phyloP scores from a whole-genome alignment of 192 early-diverging fungal genomes.

The Rhizoclosmatium globosum region DNA sequence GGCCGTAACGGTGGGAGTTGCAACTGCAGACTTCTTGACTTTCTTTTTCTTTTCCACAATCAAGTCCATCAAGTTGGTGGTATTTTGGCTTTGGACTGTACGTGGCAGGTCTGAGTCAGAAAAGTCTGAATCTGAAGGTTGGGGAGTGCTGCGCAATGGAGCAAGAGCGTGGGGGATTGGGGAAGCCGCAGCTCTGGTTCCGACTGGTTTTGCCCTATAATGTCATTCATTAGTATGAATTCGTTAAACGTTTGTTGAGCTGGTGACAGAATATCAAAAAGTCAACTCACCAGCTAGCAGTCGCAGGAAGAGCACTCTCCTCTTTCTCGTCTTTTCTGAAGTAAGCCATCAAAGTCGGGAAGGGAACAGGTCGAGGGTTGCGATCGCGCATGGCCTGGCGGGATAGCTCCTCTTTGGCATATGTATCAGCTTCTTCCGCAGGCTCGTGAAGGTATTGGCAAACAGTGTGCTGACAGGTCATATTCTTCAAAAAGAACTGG shows the following conservation, averaged over 20 bases:
- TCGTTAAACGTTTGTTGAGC: background rate
- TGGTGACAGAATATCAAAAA: background rate
- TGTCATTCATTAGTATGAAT: background rate
- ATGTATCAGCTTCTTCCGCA: constrained; percentile 85
- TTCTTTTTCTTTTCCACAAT: constrained; percentile 30
- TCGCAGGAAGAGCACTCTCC: constrained; percentile 55
- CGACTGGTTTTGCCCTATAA: constrained; percentile 58
- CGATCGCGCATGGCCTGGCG: constrained; percentile 54
- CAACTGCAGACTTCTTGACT: background rate
- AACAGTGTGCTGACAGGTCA: constrained; percentile 89
- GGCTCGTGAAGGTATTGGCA: constrained; percentile 93
- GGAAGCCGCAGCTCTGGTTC: constrained; percentile 14
- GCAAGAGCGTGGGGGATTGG: constrained; percentile 1
- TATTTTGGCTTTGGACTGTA: background rate
- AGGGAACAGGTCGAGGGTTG: constrained; percentile 50
- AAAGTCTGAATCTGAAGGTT: constrained; percentile 34
- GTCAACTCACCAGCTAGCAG: constrained; percentile 54
- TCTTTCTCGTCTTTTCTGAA: constrained; percentile 51
- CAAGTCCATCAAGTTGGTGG: constrained; percentile 10
- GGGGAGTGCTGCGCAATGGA: constrained; percentile 17
- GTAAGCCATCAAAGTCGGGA: constrained; percentile 38
- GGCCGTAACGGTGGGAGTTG: background rate
- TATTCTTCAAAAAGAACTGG: constrained; percentile 90
- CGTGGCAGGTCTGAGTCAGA: constrained; percentile 36
- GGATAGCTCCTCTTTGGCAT: constrained; percentile 85